These are phyloP conservation scores for Spizellomyces punctatus DNA, from an alignment of 192 early-diverging fungal species.

Conservation along the genomic window DNA sequence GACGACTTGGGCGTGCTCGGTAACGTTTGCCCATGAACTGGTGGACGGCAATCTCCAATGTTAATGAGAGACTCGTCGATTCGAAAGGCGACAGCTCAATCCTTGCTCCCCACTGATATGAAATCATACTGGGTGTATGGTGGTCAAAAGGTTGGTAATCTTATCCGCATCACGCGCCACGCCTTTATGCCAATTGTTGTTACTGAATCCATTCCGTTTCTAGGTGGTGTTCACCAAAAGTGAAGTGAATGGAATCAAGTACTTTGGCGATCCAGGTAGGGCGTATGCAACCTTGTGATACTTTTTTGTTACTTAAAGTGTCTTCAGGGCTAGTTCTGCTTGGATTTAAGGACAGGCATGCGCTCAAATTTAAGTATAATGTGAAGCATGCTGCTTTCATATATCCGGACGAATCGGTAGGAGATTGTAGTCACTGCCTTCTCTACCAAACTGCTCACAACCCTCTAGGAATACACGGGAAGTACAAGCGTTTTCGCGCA, in stretches of 20 bases:
- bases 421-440: neutral
- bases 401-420: constrained; percentile 75
- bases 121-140: constrained; percentile 74
- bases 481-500: constrained; percentile 73
- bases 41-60: neutral
- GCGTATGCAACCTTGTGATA: neutral
- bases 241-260: constrained; percentile 63
- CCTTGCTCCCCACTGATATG: constrained; percentile 51
- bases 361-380: constrained; percentile 60
- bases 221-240: constrained; percentile 73
- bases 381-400: constrained; percentile 69
- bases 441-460: neutral
- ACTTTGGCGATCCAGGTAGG: constrained; percentile 65
- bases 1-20: constrained; percentile 66
- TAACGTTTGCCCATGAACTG: constrained; percentile 28
- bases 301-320: neutral
- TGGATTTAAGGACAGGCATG: constrained; percentile 66
- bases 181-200: constrained; percentile 1
- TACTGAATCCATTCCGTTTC: neutral
- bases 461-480: constrained; percentile 57
- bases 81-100: constrained; percentile 33
- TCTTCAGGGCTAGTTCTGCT: constrained; percentile 61
- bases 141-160: constrained; percentile 55
- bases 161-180: neutral
- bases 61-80: constrained; percentile 13